phyloP scores from a whole-genome alignment of 768 basidiomycete species.

The Dentipellis sp. region DNA sequence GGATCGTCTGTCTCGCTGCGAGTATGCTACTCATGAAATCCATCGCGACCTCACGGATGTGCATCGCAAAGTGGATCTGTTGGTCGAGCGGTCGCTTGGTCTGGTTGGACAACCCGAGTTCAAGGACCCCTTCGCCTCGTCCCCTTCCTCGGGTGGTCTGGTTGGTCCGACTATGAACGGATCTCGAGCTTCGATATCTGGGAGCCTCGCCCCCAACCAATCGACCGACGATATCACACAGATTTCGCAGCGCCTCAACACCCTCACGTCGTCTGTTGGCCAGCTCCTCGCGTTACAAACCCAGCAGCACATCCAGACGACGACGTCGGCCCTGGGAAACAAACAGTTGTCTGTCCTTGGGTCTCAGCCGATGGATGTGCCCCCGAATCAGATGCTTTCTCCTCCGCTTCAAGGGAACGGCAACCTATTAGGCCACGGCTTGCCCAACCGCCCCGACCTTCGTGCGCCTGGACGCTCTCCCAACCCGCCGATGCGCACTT shows the following conservation, averaged over 20 bases:
- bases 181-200: constrained; percentile 54
- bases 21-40: constrained; percentile 60
- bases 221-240: constrained; percentile 64
- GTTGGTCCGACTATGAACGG: constrained; percentile 27
- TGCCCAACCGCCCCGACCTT: constrained; percentile 58
- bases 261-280: constrained; percentile 76
- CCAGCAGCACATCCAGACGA: constrained; percentile 37
- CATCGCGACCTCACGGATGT: constrained; percentile 68
- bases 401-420: constrained; percentile 30
- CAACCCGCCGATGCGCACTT: constrained; percentile 69
- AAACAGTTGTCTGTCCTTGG: constrained; percentile 21
- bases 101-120: constrained; percentile 49
- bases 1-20: constrained; percentile 65
- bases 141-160: constrained; percentile 18
- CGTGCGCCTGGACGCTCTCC: constrained; percentile 52
- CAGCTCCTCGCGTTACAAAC: constrained; percentile 78
- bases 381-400: constrained; percentile 31
- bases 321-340: constrained; percentile 17
- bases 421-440: constrained; percentile 43
- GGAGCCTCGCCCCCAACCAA: constrained; percentile 67
- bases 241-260: constrained; percentile 71
- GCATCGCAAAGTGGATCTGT: constrained; percentile 66
- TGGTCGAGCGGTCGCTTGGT: constrained; percentile 59
- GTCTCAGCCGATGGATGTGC: constrained; percentile 31
- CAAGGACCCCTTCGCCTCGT: constrained; percentile 67